Base-by-base conservation (phyloP, 495 filamentous ascomycete species). In the Lasiosphaeris hirsuta region DNA sequence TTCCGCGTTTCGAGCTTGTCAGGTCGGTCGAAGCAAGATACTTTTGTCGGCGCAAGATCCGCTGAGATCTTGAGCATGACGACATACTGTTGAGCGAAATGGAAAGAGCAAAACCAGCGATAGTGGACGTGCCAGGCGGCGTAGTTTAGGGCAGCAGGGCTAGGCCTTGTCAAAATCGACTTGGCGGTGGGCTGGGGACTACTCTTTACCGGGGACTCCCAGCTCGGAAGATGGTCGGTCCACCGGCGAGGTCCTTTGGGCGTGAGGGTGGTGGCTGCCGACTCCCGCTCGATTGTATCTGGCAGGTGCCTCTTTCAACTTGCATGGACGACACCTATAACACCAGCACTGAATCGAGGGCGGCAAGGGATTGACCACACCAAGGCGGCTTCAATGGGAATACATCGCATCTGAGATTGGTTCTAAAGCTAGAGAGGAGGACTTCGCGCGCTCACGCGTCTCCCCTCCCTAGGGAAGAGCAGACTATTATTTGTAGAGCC, bases 151-250 rank as follows among this genome's bases (percentile, higher is more conserved):
- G 17, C 18, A 23, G 14, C 43, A 46, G 43, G 43, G 43, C 43
- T 17, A 46, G 43, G 15, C 43, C 36, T 35, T 51, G 49, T 51
- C 49, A 51, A 45, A 51, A 39, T 56, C 41, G 34, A 36, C 34
- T 56, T 46, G 53, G 41, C 41, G 41, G 41, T 23, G 10, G 42
- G 10, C 49, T 39, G 10, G 17, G 30, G 43, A 14, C 52, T 11
- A 49, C 10, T 19, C 11, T 47, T 39, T 36, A 34, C 41, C 30
- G 50, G 56, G 40, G 23, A n/a, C 19, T 17, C 42, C 48, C 53
- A 44, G 53, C n/a, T 19, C 53, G 39, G 36, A 39, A 19, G 36
- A 42, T 47, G 57, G 57, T 23, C 50, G 44, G 49, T 59, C 50
- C 57, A 59, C 54, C 41, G 48, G 47, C 50, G 38, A 39, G 44